Conservation (phyloP, 1,284 basidiomycete species). For the Moniliophthora roreri region DNA sequence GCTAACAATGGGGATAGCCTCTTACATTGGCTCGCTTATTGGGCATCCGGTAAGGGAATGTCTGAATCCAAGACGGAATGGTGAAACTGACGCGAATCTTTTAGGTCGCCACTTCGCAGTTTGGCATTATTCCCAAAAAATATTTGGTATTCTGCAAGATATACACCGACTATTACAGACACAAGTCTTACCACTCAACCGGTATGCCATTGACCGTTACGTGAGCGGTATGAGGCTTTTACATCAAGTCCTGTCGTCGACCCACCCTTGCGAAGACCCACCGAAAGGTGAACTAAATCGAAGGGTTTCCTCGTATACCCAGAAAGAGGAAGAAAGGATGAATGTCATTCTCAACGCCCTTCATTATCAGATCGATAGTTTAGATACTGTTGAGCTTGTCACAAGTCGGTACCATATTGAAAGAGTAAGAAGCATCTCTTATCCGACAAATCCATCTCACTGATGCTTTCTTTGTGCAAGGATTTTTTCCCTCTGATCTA, state of each 20-base stretch:
- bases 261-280: conserved; percentile 3
- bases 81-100: neutral
- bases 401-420: conserved; percentile 13
- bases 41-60: conserved; percentile 12
- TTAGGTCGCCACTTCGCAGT: conserved; percentile 14
- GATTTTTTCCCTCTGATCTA: conserved; percentile 13
- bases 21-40: conserved; percentile 15
- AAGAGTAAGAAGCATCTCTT: conserved; percentile 3
- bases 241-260: conserved; percentile 8
- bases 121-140: conserved; percentile 10
- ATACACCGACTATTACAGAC: conserved; percentile 3
- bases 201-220: conserved; percentile 9
- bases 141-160: conserved; percentile 4
- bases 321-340: conserved; percentile 11
- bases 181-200: conserved; percentile 7
- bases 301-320: conserved; percentile 6
- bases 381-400: conserved; percentile 11
- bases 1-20: conserved; percentile 2
- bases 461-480: neutral
- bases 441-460: neutral
- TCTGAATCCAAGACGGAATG: neutral
- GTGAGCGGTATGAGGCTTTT: neutral
- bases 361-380: conserved; percentile 11
- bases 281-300: conserved; percentile 2
- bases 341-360: conserved; percentile 7